Conservation (phyloP, 306 rosid species). For the Vigna mungo region DNA sequence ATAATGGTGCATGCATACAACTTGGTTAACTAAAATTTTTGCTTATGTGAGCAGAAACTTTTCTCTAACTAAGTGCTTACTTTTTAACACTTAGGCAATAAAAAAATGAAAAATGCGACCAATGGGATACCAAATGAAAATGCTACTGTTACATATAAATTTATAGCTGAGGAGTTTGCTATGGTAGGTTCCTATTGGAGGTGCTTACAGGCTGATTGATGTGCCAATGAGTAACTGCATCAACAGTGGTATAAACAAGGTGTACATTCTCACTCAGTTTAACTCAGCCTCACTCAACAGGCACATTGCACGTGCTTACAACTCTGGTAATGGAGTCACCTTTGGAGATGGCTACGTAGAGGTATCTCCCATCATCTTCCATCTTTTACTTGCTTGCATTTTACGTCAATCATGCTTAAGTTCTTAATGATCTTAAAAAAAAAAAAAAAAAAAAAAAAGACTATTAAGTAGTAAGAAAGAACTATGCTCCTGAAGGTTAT, state of each 20-base stretch:
- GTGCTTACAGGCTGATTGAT: conserved; percentile 90
- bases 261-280: conserved; percentile 92
- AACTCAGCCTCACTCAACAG: conserved; percentile 95
- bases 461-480: background rate
- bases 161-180: conserved; percentile 30
- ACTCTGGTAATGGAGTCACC: conserved; percentile 67
- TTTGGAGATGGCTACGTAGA: conserved; percentile 92
- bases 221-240: conserved; percentile 99
- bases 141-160: conserved; percentile 10
- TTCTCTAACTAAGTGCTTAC: no score
- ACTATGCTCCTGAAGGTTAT: background rate
- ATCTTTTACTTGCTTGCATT: conserved; percentile 31
- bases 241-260: conserved; percentile 94
- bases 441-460: background rate
- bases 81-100: no score
- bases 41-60: no score
- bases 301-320: conserved; percentile 90
- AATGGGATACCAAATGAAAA: background rate
- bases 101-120: background rate
- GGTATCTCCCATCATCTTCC: conserved; percentile 53
- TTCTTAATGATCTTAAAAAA: conserved; percentile 16
- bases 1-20: background rate
- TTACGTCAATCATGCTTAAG: background rate
- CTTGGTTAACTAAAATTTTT: no score
- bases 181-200: conserved; percentile 84